phyloP scores from a whole-genome alignment of 2,329 filamentous ascomycete species.

The Cladosporium sp. region DNA sequence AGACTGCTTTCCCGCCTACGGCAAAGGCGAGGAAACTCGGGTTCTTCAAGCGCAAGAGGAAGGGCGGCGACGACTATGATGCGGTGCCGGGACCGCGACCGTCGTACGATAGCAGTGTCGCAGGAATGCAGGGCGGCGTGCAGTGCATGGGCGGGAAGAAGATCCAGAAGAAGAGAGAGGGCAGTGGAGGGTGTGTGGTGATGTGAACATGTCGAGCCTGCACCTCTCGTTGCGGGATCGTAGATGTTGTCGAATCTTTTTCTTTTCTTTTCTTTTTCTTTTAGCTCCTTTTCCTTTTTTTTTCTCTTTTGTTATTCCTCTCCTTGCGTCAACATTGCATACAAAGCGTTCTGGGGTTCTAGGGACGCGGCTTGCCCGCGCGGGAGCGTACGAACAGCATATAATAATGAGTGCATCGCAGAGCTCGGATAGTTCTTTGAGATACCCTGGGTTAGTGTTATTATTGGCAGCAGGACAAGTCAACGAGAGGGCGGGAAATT shows the following conservation, averaged over 20 bases:
- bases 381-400: not conserved
- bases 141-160: conserved; percentile 3
- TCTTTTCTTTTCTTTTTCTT: not conserved
- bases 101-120: not conserved
- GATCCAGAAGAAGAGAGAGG: conserved; percentile 1
- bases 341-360: no score
- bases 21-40: conserved; percentile 26
- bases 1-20: conserved; percentile 21
- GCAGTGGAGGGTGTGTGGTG: not conserved
- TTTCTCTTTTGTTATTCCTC: not conserved
- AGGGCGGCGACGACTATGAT: not conserved
- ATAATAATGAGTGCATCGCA: not conserved
- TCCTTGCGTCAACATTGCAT: not conserved
- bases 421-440: not conserved
- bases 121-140: not conserved
- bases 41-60: conserved; percentile 20
- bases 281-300: not conserved
- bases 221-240: not conserved
- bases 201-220: not conserved
- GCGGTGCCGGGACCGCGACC: not conserved
- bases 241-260: not conserved
- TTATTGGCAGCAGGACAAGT: not conserved
- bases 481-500: no score
- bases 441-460: conserved; percentile 1
- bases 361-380: no score